Conservation (phyloP, 306 rosid species). For the Inga oerstediana region DNA sequence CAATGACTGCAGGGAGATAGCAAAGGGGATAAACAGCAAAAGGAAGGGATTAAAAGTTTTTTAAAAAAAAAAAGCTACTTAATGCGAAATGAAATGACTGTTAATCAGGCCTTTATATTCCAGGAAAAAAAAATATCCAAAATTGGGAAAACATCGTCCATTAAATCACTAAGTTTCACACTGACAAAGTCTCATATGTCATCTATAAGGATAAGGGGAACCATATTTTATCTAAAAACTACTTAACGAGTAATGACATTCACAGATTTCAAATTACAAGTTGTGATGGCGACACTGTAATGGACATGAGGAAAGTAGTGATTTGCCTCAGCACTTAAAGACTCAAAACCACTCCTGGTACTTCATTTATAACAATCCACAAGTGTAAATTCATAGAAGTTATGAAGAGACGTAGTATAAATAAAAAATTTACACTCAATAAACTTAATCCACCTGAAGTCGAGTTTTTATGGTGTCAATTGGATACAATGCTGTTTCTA, state of each 20-base stretch:
- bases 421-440: background rate
- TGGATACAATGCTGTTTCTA: constrained; percentile 89
- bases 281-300: constrained; percentile 1
- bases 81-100: background rate
- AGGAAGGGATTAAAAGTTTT: background rate
- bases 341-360: background rate
- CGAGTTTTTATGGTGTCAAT: constrained; percentile 97
- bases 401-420: background rate
- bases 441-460: constrained; percentile 69
- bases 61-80: background rate
- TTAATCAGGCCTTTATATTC: background rate
- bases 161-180: background rate
- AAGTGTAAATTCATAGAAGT: constrained; percentile 2
- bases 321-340: background rate
- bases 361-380: constrained; percentile 6
- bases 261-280: constrained; percentile 18
- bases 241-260: background rate
- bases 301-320: background rate
- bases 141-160: background rate
- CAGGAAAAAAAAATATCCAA: background rate
- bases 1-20: background rate
- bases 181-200: constrained; percentile 10
- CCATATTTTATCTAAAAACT: background rate
- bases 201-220: background rate
- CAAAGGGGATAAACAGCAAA: background rate